A percentile compares a stretch with the other conserved stretches of the same genome.
phyloP scores from a whole-genome alignment of 164 flowering plant genomes.

The Aristolochia contorta region DNA sequence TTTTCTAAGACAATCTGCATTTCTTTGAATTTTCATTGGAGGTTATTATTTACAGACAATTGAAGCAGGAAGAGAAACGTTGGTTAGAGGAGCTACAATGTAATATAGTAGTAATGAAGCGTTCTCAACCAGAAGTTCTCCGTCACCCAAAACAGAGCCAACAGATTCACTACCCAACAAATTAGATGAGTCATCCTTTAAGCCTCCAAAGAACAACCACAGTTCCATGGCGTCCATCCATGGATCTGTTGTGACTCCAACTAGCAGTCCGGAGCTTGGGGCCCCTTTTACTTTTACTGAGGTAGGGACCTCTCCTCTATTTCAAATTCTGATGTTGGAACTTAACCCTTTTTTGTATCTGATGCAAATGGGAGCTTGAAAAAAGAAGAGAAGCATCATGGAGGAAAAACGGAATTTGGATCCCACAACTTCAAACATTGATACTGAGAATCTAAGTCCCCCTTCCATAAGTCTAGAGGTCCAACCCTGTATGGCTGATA shows the following conservation, averaged over 20 bases:
- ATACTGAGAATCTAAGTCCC: slow-evolving; percentile 31
- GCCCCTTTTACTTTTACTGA: slow-evolving; percentile 58
- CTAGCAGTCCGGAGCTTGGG: slow-evolving; percentile 72
- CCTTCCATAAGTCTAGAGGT: slow-evolving; percentile 26
- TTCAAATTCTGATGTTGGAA: slow-evolving; percentile 69
- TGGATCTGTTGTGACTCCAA: slow-evolving; percentile 78
- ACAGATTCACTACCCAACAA: slow-evolving; percentile 20
- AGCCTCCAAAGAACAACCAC: slow-evolving; percentile 13
- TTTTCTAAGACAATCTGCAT: too few relatives aligned
- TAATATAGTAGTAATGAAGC: slow-evolving; percentile 73
- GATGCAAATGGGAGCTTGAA: slow-evolving; percentile 28
- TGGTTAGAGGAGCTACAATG: slow-evolving; percentile 86
- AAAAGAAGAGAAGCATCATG: slow-evolving; percentile 14
- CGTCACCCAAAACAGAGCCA: slow-evolving; percentile 37
- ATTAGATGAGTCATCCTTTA: slow-evolving; percentile 15
- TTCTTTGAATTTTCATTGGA: too few relatives aligned
- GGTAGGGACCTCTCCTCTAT: slow-evolving; percentile 62
- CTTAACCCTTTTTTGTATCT: slow-evolving; percentile 42
- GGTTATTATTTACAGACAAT: slow-evolving; percentile 28
- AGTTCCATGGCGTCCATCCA: slow-evolving; percentile 23
- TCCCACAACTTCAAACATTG: slow-evolving; percentile 53
- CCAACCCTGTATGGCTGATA: slow-evolving; percentile 46
- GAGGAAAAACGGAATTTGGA: slow-evolving; percentile 19
- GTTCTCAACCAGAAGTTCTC: slow-evolving; percentile 67
- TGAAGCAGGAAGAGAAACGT: slow-evolving; percentile 56